Evolutionary conservation across 2,329 filamentous ascomycete genomes (phyloP), one percentile per base, ranked within the genome.

Genomic region (Gnomoniopsis sp.): DNA sequence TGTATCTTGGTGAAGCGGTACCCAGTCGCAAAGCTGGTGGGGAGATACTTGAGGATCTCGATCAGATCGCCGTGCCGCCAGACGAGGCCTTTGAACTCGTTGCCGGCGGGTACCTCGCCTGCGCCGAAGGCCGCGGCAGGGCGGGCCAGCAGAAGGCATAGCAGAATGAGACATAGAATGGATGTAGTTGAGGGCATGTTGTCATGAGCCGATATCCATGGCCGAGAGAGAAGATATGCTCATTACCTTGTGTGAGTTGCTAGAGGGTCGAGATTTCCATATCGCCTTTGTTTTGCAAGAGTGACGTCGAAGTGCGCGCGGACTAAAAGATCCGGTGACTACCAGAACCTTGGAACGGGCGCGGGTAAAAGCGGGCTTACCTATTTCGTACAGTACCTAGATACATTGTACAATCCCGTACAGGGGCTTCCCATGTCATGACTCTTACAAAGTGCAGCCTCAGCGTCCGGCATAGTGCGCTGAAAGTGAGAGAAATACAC

Each of bases 21-120:
- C 19, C 70, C 65, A 1, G 73, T 75, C 48, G 74, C 52, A 61
- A 75, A 73, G 64, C 70, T 73, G 8, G 65, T 67, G 6, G 73
- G 73, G 17, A 75, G 61, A 60, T 65, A 74, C 15, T 71, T 68
- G 6, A 75, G 64, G 1, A 73, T 73, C 60, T 75, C 73, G 36
- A 66, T 67, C 38, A 75, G 74, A 59, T 75, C 73, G 47, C 73
- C 73, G 59, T 75, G 73, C 3, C 73, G 70, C 73, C 73, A 75
- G 3, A 75, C 73, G 41, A 72, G 74, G 57, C 72, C 73, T 43
- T 74, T 74, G 66, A 75, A 75, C 6, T 72, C 71, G 62, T 70
- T 74, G 47, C 63, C 67, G 1, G 67, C 61, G 10, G 73, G 72
- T 36, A 75, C 71, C 53, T 73, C 70, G 43, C 73, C 73, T 1